Percentiles rank a stretch among this genome's conserved stretches.
Evolutionary conservation across 2,329 filamentous ascomycete genomes (phyloP).

Genomic region (Penicillium sp.): DNA sequence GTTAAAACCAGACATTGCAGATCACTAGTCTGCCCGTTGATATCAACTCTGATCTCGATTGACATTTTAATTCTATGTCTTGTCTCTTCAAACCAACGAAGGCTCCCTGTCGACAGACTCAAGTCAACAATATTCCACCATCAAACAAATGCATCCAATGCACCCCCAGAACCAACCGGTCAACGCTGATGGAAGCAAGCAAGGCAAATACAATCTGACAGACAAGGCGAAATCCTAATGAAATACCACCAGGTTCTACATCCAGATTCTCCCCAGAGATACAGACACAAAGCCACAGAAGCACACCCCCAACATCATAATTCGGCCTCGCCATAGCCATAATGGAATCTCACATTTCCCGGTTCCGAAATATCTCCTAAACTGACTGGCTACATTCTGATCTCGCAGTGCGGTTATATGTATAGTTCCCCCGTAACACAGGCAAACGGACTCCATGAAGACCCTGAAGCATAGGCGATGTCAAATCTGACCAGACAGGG

Average conservation of each 20-base stretch:
- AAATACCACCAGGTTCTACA: background rate
- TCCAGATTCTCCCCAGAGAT: background rate
- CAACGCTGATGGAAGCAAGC: background rate
- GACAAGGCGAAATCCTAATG: background rate
- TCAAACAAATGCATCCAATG: background rate
- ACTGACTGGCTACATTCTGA: background rate
- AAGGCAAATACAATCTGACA: background rate
- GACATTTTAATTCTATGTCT: background rate
- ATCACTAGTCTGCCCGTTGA: background rate
- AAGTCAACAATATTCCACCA: background rate
- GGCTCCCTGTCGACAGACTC: background rate
- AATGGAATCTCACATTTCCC: background rate
- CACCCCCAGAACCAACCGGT: background rate
- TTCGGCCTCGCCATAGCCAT: background rate
- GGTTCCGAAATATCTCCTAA: background rate
- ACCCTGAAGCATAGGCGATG: conserved; percentile 3
- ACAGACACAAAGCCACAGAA: background rate
- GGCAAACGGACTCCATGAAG: conserved; percentile 1
- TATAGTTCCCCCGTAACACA: conserved; percentile 1
- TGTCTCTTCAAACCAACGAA: background rate
- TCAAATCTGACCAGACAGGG: background rate
- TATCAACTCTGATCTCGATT: background rate
- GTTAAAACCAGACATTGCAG: background rate
- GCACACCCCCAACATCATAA: background rate
- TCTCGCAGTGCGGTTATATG: background rate